Conservation (phyloP, 163 green algal species). For the Chlorella variabilis region DNA sequence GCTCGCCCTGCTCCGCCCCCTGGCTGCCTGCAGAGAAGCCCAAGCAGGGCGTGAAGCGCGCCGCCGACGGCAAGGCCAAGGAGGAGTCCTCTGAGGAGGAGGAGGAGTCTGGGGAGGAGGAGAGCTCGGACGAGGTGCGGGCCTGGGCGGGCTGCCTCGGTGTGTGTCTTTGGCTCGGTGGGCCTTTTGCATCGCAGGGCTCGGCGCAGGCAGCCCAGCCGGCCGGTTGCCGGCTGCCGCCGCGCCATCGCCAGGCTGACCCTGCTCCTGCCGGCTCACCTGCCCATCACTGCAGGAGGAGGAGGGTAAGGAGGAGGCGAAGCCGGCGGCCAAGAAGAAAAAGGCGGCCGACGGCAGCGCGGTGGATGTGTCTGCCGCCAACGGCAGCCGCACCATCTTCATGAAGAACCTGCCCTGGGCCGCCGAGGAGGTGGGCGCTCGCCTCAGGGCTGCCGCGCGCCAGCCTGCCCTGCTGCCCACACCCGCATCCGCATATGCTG, state of each 20-base stretch:
- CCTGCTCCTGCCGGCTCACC: too few relatives aligned
- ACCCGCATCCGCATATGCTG: too few relatives aligned
- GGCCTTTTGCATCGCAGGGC: too few relatives aligned
- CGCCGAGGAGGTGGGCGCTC: conserved; percentile 62
- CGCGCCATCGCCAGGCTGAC: too few relatives aligned
- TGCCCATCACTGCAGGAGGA: conserved; percentile 50
- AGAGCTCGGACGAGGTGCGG: conserved; percentile 22
- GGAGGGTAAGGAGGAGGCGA: conserved; percentile 51
- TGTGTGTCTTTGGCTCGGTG: too few relatives aligned
- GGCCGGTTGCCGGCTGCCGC: too few relatives aligned
- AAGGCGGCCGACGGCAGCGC: conserved; percentile 52
- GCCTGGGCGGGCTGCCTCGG: not conserved
- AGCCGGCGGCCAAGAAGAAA: conserved; percentile 56
- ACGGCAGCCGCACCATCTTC: conserved; percentile 80
- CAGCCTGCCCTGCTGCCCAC: not conserved
- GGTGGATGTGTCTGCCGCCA: conserved; percentile 42
- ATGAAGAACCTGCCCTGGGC: conserved; percentile 88
- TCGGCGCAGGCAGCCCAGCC: too few relatives aligned
- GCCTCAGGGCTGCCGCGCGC: not conserved
- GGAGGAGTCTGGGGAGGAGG: too few relatives aligned
- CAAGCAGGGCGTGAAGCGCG: conserved; percentile 35
- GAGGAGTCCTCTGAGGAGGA: conserved; percentile 40
- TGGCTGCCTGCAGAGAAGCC: conserved; percentile 19
- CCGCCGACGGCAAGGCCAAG: conserved; percentile 40
- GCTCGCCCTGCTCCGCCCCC: not conserved